Conservation (phyloP, 2,329 filamentous ascomycete genomes). For the Colletotrichum viniferum region DNA sequence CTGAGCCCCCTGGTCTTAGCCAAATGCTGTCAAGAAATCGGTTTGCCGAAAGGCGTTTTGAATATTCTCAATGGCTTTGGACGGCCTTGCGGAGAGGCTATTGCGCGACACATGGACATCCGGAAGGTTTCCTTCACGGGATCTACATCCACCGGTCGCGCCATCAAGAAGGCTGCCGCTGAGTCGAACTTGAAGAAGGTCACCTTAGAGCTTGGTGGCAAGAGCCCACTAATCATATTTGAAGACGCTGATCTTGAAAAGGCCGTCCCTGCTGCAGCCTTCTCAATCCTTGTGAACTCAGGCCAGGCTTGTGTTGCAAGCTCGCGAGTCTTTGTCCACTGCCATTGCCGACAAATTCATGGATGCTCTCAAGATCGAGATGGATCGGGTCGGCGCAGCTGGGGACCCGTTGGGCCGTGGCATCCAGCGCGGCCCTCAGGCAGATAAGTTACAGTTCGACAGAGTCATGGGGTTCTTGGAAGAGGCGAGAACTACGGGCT, state of each 20-base stretch:
- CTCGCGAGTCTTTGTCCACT: slow-evolving; percentile 82
- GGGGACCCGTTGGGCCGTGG: slow-evolving; percentile 65
- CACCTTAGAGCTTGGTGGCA: slow-evolving; percentile 50
- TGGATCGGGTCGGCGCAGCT: slow-evolving; percentile 78
- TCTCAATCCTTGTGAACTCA: slow-evolving; percentile 21
- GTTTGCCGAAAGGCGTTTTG: slow-evolving; percentile 23
- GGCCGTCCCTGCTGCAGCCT: slow-evolving; percentile 28
- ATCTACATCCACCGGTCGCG: neutral
- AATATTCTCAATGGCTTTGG: slow-evolving; percentile 20
- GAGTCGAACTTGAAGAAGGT: slow-evolving; percentile 43
- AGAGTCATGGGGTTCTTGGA: slow-evolving; percentile 40
- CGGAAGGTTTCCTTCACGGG: slow-evolving; percentile 15
- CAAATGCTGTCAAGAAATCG: slow-evolving; percentile 64
- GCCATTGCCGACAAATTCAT: slow-evolving; percentile 72
- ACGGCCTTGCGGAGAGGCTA: neutral
- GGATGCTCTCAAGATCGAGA: slow-evolving; percentile 63
- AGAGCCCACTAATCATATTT: slow-evolving; percentile 48
- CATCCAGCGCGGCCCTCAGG: slow-evolving; percentile 31
- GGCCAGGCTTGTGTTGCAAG: slow-evolving; percentile 59
- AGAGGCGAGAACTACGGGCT: slow-evolving; percentile 40
- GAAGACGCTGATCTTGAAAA: slow-evolving; percentile 51
- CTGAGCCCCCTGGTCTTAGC: slow-evolving; percentile 76
- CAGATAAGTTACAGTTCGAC: slow-evolving; percentile 44
- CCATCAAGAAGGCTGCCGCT: slow-evolving; percentile 26
- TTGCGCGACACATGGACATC: slow-evolving; percentile 19